Evolutionary conservation across 305 asterid species (phyloP), one percentile per base, ranked within the genome.

Genomic region (Plantago lanceolata): DNA sequence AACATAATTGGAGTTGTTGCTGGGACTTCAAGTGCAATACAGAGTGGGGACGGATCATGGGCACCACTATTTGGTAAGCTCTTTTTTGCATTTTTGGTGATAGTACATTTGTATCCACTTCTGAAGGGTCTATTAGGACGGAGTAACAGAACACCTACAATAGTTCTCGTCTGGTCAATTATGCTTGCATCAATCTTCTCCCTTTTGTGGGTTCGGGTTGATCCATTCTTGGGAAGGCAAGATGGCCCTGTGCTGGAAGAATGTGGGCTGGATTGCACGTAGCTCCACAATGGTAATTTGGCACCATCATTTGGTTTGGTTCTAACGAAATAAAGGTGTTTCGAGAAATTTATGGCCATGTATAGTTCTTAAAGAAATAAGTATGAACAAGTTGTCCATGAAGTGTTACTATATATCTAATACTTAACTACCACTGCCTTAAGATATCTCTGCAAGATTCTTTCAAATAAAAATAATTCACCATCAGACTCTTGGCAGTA

Each of bases 151-250:
- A 48, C 21, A 48, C 53, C 53, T 48, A 48, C 53, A 1, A 19
- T 48, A 16, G 21, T 48, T n/a, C 12, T 48, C 21, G 53, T 48
- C 53, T 48, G 21, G 53, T 48, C 53, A 16, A 14, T 48, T 16
- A 48, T 48, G 21, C 14, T 48, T 17, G 53, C 53, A 48, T 48
- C 53, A 48, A 48, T 48, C 53, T 48, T 48, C 53, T 48, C 19
- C 19, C 53, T 48, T 16, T 16, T 48, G 19, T 48, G 53, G 53
- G 21, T 48, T 48, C 19, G 54, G 21, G 12, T 48, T n/a, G 24
- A 48, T 48, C 54, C 54, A 19, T 49, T n/a, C 21, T 49, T 49
- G 54, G 54, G 14, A 19, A 17, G 54, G 13, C 21, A 16, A 19
- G 54, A 49, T 17, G 54, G 21, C 12, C 19, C 54, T 17, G 0